phyloP scores from a whole-genome alignment of 768 basidiomycete species.

The Suillus lakei region DNA sequence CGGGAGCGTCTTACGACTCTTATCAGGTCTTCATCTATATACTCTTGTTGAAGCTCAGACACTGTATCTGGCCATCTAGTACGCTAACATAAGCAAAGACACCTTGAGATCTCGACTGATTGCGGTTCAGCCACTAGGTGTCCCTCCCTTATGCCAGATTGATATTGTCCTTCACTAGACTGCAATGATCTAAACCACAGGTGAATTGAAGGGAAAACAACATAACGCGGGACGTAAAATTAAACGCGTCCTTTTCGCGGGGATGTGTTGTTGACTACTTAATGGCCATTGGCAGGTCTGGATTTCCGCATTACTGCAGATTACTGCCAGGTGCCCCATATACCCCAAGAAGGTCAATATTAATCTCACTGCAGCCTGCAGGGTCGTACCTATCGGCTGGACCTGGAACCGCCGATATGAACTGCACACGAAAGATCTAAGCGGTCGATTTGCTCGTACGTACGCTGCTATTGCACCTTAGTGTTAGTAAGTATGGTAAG shows the following conservation, averaged over 20 bases:
- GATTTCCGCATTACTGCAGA: conserved; percentile 2
- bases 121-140: background rate
- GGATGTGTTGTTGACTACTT: background rate
- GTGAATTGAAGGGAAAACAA: background rate
- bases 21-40: conserved; percentile 1
- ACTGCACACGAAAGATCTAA: background rate
- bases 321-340: background rate
- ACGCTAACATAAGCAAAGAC: background rate
- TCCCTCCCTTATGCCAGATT: background rate
- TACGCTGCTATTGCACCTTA: background rate
- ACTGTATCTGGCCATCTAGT: background rate
- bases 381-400: conserved; percentile 6
- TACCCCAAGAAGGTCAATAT: conserved; percentile 1
- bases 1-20: conserved; percentile 3
- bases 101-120: background rate
- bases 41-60: background rate
- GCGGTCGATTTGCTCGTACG: background rate
- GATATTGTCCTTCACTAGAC: background rate
- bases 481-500: background rate
- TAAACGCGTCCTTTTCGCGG: conserved; percentile 5
- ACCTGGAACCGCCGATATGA: conserved; percentile 4
- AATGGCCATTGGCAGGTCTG: background rate
- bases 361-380: background rate
- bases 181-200: background rate
- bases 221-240: conserved; percentile 6